Evolutionary conservation across 805 yeast species (phyloP), one percentile per base, ranked within the genome.

Genomic region (Starmerella roubikii): DNA sequence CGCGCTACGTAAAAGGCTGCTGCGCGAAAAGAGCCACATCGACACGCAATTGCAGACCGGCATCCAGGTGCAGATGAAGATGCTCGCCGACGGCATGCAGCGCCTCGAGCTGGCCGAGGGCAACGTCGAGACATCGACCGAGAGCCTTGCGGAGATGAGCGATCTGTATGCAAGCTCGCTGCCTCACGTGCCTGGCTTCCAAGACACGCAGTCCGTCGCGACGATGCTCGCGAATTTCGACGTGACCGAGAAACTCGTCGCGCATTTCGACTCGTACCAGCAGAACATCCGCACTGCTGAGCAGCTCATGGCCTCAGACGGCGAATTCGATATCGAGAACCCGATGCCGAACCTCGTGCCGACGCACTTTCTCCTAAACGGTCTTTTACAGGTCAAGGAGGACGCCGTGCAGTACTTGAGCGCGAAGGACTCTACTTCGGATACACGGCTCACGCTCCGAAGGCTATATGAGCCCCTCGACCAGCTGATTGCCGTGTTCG

Each of bases 381-480:
- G 70, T 51, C 71, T 83, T 16, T 67, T 93, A 37, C 88, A 84
- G 57, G 74, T 86, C 48, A 73, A 69, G 46, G 96, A 88, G 47
- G 80, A 78, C 54, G 67, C 86, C 38, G 17, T 15, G 6, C 20
- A 21, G 9, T 44, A 41, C 19, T 33, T 47, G 22, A 29, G 27
- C 13, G 41, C 33, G n/a, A 40, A 45, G 18, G 51, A 46, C 30
- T 66, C 66, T 41, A 62, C 76, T 1, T 76, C 72, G 24, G 94
- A 86, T 55, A 72, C 77, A 13, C 69, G 73, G 47, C 66, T 78
- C 30, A 77, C 83, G 7, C 71, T 80, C n/a, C 55, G 58, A 28
- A 72, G 72, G 45, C 68, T 79, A 23, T 67, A 74, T 21, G 52
- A 61, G 6, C 73, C 76, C 1, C 56, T 77, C 37, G 65, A 61